Evolutionary conservation across 306 rosid species (phyloP).

Genomic region (Vicia sativa): DNA sequence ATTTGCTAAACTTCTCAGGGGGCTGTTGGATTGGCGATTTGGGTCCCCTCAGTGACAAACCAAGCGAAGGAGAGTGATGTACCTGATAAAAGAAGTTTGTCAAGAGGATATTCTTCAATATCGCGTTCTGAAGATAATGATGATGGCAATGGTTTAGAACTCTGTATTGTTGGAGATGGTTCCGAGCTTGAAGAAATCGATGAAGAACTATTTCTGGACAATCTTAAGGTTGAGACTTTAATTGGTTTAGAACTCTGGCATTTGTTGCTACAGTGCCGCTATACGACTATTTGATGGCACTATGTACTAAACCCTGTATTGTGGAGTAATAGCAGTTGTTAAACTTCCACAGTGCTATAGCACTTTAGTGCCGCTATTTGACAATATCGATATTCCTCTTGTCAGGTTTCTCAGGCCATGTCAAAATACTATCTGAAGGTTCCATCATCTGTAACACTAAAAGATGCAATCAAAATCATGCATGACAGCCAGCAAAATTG

Average conservation of each 20-base stretch:
- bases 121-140: slow-evolving; percentile 56
- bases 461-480: slow-evolving; percentile 75
- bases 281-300: too few relatives aligned
- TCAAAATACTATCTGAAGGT: slow-evolving; percentile 72
- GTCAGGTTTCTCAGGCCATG: slow-evolving; percentile 85
- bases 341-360: too few relatives aligned
- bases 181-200: slow-evolving; percentile 53
- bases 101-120: slow-evolving; percentile 72
- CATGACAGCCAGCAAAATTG: slow-evolving; percentile 72
- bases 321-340: too few relatives aligned
- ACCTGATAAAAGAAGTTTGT: slow-evolving; percentile 54
- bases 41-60: slow-evolving; percentile 98
- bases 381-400: slow-evolving; percentile 29
- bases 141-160: slow-evolving; percentile 64
- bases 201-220: slow-evolving; percentile 75
- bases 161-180: slow-evolving; percentile 52
- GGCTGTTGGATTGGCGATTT: slow-evolving; percentile 99
- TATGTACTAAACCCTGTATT: too few relatives aligned
- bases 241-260: too few relatives aligned
- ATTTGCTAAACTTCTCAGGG: slow-evolving; percentile 58
- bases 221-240: slow-evolving; percentile 60
- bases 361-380: too few relatives aligned
- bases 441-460: slow-evolving; percentile 50
- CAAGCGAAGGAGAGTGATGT: slow-evolving; percentile 68
- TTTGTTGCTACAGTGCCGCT: too few relatives aligned